phyloP scores from a whole-genome alignment of 345 rosid species.

The Ailanthus altissimus region DNA sequence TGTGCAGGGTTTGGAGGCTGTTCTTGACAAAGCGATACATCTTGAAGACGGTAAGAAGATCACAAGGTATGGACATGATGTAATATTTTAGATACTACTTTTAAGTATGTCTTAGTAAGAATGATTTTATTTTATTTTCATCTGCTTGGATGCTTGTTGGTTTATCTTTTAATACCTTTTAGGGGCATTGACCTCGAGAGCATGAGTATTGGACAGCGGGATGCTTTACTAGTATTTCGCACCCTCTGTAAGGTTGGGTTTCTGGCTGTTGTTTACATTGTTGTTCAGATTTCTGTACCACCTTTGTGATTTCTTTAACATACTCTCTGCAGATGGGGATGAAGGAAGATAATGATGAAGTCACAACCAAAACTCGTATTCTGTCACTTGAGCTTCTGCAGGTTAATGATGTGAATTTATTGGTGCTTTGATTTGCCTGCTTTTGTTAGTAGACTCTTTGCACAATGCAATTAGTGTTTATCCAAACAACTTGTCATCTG shows the following conservation, averaged over 20 bases:
- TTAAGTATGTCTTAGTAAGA: conserved; percentile 18
- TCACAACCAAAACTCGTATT: conserved; percentile 86
- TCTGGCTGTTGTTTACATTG: conserved; percentile 16
- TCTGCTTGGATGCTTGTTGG: conserved; percentile 11
- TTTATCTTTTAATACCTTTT: conserved; percentile 16
- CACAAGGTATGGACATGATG: conserved; percentile 53
- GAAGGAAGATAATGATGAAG: conserved; percentile 98
- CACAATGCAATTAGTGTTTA: conserved; percentile 3
- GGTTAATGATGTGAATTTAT: conserved; percentile 46
- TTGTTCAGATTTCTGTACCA: conserved; percentile 31
- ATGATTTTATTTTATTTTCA: conserved; percentile 4
- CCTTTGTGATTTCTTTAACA: conserved; percentile 21
- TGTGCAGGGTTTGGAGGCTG: conserved; percentile 91
- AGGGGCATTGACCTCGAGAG: conserved; percentile 95
- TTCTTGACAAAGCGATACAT: conserved; percentile 96
- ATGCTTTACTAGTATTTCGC: conserved; percentile 92
- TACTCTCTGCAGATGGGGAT: conserved; percentile 78
- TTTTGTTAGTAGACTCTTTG: conserved; percentile 12
- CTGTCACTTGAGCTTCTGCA: conserved; percentile 98
- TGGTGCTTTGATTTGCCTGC: conserved; percentile 2
- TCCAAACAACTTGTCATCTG: neutral
- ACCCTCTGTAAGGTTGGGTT: conserved; percentile 95
- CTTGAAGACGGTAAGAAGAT: conserved; percentile 95
- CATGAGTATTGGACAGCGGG: conserved; percentile 92
- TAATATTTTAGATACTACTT: conserved; percentile 1